These are phyloP conservation scores for Fusarium piperis DNA, from an alignment of 2,329 filamentous ascomycete species.

Conservation along the genomic window DNA sequence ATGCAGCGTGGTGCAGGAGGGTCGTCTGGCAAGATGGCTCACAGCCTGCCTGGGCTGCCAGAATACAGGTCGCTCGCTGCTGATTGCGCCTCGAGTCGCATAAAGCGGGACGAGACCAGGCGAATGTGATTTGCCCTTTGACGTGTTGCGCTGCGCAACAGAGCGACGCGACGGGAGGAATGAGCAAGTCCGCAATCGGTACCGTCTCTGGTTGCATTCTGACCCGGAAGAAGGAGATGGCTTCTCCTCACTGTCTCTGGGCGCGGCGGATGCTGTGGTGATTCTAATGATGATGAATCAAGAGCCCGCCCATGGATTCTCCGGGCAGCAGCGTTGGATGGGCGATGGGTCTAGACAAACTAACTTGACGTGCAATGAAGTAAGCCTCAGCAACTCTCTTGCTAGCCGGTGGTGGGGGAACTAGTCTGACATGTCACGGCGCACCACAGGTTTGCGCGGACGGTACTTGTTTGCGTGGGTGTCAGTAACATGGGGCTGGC, in stretches of 20 bases:
- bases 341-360: slow-evolving; percentile 4
- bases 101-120: slow-evolving; percentile 14
- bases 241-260: background rate
- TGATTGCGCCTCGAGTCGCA: slow-evolving; percentile 23
- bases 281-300: slow-evolving; percentile 25
- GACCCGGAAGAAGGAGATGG: background rate
- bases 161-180: slow-evolving; percentile 9
- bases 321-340: background rate
- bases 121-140: slow-evolving; percentile 2
- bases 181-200: slow-evolving; percentile 14
- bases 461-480: slow-evolving; percentile 32
- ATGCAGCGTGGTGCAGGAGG: slow-evolving; percentile 15
- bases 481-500: slow-evolving; percentile 40
- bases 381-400: slow-evolving; percentile 24
- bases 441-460: slow-evolving; percentile 24
- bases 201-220: background rate
- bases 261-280: slow-evolving; percentile 1
- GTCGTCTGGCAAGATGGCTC: slow-evolving; percentile 10
- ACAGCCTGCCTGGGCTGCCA: background rate
- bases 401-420: slow-evolving; percentile 30
- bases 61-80: slow-evolving; percentile 9
- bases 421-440: slow-evolving; percentile 33
- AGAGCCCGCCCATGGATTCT: background rate
- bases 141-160: slow-evolving; percentile 33
- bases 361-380: slow-evolving; percentile 21